Evolutionary conservation across 495 filamentous ascomycete genomes (phyloP), one percentile per base, ranked within the genome.

Genomic region (Xylaria intraflava): DNA sequence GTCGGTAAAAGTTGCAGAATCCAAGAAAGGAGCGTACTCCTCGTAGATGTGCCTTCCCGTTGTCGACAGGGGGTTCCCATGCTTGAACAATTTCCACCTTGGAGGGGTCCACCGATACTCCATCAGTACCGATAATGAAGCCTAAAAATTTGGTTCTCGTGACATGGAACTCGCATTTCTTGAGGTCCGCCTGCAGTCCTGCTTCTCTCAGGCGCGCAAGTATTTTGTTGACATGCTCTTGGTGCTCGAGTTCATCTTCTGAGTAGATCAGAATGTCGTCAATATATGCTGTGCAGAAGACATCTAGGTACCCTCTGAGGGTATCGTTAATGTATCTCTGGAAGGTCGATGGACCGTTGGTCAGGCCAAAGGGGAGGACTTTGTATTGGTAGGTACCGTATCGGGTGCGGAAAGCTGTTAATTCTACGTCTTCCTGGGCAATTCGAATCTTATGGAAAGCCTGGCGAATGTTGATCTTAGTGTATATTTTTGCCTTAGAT

Each of bases 391-490:
- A 76, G 0, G 33, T 22, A 1, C 62, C 46, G 23, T 62, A 70
- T n/a, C 56, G n/a, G 0, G 57, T 73, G 0, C 51, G 14, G 26
- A 76, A 74, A 0, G 58, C 58, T 2, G 56, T 76, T 5, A 65
- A 39, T 9, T 67, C 53, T 20, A 69, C 60, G 12, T 68, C 47
- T 0, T 56, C 58, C 35, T 59, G 36, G 11, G 46, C 20, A 0
- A 77, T 69, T 0, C 65, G 31, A 39, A 56, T 58, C n/a, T 27
- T 57, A 38, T 56, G 12, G n/a, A 58, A 66, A 3, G 59, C 61
- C 44, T 55, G 29, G 24, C 59, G 51, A 23, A 62, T 33, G 61
- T 81, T 68, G 0, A 82, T 41, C 53, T 78, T 78, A 0, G 62
- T 81, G 49, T 73, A 79, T 20, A 64, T 61, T 39, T 57, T 69